Evolutionary conservation across 2,329 filamentous ascomycete species (phyloP), one percentile per base, ranked within the genome.

Genomic region (Cladosporium sp.): DNA sequence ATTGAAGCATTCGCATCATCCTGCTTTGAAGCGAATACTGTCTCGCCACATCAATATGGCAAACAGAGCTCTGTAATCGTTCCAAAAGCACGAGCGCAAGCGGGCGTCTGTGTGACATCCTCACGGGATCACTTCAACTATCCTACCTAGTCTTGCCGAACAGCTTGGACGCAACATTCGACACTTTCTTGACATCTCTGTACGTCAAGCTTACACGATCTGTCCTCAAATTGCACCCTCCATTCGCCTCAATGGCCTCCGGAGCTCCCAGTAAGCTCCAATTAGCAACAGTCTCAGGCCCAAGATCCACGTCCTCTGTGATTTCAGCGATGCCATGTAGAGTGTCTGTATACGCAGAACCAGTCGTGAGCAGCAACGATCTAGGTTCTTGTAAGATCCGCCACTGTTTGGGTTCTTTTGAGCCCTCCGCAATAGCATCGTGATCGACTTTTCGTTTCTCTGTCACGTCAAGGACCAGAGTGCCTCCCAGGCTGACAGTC

Each of bases 151-250:
- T 54, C 59, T 66, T 69, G 4, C 82, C 78, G 60, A 82, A 85
- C 55, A 92, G 75, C 65, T 85, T 89, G 69, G 78, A 84, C 25
- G 88, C 88, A 20, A 91, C 73, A 64, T 85, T 90, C 7, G 87
- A 88, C 17, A 95, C 89, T 67, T 88, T 89, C 63, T 93, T 75
- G 39, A 97, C 93, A 75, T 97, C 92, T 63, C 93, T 82, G 70
- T 94, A 93, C 1, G 90, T 94, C 63, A 93, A 75, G 73, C 89
- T 92, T 24, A 85, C 83, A 57, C 90, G 82, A 10, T 79, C 85
- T 42, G 75, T 72, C 40, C 89, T 81, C 52, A 77, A 66, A 67
- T 83, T 86, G 40, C 72, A 73, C 1, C 87, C 87, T 10, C 77
- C 74, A 78, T 52, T 66, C 60, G 44, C 62, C 12, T 68, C 67